Percentiles rank a stretch among this genome's conserved stretches.
Conservation (phyloP, 805 yeast genomes). For the Lachancea lanzarotensis region DNA sequence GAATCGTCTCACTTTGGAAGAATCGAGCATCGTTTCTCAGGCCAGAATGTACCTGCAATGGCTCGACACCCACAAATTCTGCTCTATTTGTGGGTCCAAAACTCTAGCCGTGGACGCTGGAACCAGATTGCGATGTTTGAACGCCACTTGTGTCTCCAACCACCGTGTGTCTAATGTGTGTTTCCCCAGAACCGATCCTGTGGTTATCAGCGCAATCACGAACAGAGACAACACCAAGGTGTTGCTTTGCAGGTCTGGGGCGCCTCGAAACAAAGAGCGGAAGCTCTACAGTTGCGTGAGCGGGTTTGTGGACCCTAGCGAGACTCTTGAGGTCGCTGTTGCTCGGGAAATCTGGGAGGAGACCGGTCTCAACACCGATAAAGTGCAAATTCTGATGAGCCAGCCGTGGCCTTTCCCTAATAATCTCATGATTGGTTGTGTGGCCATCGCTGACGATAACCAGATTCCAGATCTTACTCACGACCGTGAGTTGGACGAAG, state of each 20-base stretch:
- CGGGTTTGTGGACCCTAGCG: constrained; percentile 95
- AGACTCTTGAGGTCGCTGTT: constrained; percentile 82
- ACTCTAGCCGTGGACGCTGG: constrained; percentile 64
- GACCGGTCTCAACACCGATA: constrained; percentile 61
- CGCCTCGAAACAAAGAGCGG: constrained; percentile 67
- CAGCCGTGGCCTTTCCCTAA: constrained; percentile 99
- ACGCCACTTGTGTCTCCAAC: constrained; percentile 10
- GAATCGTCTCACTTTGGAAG: constrained; percentile 25
- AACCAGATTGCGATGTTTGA: constrained; percentile 49
- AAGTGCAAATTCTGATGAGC: constrained; percentile 57
- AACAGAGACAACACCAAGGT: constrained; percentile 36
- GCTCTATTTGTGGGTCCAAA: constrained; percentile 79
- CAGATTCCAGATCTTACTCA: constrained; percentile 66
- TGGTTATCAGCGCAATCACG: constrained; percentile 73
- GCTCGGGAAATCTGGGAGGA: constrained; percentile 93
- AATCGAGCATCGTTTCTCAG: constrained; percentile 70
- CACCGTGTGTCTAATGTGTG: constrained; percentile 63
- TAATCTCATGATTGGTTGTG: constrained; percentile 87
- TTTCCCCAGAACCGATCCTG: constrained; percentile 91
- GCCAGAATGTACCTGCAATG: constrained; percentile 83
- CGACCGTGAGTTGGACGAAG: constrained; percentile 82
- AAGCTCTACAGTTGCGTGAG: constrained; percentile 80
- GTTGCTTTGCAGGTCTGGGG: constrained; percentile 34
- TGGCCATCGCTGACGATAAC: constrained; percentile 64
- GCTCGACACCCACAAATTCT: constrained; percentile 63